Evolutionary conservation across 2,329 filamentous ascomycete genomes (phyloP), one percentile per base, ranked within the genome.

Genomic region (Keithomyces neogunnii): DNA sequence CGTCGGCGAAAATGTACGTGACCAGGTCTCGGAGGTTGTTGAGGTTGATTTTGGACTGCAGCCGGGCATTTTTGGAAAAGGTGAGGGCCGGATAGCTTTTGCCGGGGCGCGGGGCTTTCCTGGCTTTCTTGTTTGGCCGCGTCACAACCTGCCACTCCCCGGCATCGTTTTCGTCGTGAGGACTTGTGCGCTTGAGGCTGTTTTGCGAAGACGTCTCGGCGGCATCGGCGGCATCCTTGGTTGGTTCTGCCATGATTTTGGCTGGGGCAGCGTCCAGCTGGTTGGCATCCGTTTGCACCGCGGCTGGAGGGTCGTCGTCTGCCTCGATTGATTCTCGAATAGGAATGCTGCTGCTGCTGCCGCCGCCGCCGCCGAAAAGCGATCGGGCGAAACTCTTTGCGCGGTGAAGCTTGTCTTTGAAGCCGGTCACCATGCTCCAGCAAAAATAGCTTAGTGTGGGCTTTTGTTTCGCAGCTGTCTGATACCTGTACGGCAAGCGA

Each of bases 1-100:
- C 83, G 62, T 87, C 82, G 55, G 84, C 81, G 52, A 85, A 80
- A 52, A 87, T 75, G 65, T 86, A 87, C 9, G 85, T 71, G 30
- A 85, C 73, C 43, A 87, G 69, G 55, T 78, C 80, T 60, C 84
- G 82, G 49, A 87, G 65, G 55, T 83, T 78, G 53, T 76, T 77
- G 45, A 86, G 72, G 55, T 80, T 79, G 63, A 86, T 77, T 66
- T 80, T 81, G 55, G 75, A 73, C 58, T 82, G 76, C 5, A 87
- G 70, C 57, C 80, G 77, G 19, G 78, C 75, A 51, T 74, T 77
- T 57, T 73, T 64, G 19, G 80, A 79, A 59, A 85, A 83, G 26
- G 69, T 69, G 56, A 85, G 78, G 39, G 73, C 69, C 40, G 82
- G 82, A 63, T 85, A 85, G 58, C 77, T 79, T 53, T 69, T 74